A percentile compares a stretch with the other conserved stretches of the same genome.
These are phyloP conservation scores for Arthrinium phaeospermum DNA, from an alignment of 2,329 filamentous ascomycete genomes.

Conservation along the genomic window DNA sequence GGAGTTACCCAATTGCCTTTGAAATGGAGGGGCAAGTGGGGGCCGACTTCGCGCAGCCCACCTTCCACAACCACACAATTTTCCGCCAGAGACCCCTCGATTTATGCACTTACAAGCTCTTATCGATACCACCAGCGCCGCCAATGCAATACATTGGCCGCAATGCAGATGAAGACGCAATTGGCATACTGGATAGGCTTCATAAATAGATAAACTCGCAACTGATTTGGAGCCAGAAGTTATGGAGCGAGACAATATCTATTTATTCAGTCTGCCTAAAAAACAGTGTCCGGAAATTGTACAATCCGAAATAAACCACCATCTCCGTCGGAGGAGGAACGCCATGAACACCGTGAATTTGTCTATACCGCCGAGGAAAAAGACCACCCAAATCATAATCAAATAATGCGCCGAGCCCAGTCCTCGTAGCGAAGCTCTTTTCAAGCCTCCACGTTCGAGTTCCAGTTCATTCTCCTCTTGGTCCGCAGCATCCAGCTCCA, in stretches of 20 bases:
- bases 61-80: constrained; percentile 12
- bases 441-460: constrained; percentile 19
- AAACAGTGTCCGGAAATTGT: not conserved
- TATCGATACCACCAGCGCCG: not conserved
- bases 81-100: constrained; percentile 3
- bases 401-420: not conserved
- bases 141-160: not conserved
- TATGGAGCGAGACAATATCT: not conserved
- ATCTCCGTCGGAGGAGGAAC: not conserved
- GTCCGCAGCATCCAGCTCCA: constrained; percentile 47
- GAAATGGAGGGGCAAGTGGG: constrained; percentile 8
- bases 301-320: not conserved
- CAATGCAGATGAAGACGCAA: not conserved
- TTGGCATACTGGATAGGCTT: not conserved
- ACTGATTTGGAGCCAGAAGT: not conserved
- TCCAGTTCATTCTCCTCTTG: constrained; percentile 40
- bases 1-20: not conserved
- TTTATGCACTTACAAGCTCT: constrained; percentile 9
- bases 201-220: not conserved
- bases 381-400: not conserved
- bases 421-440: not conserved
- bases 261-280: not conserved
- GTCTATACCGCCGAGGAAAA: not conserved
- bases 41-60: constrained; percentile 15
- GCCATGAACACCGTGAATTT: not conserved